Conservation (phyloP, 192 early-diverging fungal species). For the Linnemannia hyalina region DNA sequence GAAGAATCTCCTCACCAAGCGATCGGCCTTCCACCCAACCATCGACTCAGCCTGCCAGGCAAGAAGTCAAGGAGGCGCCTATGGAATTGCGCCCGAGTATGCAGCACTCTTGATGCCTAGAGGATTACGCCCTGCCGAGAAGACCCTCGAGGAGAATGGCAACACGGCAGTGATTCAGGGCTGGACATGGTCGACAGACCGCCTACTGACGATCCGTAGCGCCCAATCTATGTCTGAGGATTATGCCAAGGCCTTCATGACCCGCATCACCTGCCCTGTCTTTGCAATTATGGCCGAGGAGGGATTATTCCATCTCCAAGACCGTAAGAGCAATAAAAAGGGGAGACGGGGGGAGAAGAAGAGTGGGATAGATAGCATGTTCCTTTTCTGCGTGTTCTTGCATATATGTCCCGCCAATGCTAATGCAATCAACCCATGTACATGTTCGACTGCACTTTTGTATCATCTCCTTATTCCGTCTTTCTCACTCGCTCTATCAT, state of each 20-base stretch:
- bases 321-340: constrained; percentile 6
- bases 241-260: constrained; percentile 22
- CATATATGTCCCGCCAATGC: not conserved
- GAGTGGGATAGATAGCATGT: not conserved
- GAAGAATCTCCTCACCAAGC: constrained; percentile 12
- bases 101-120: constrained; percentile 15
- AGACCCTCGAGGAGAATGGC: not conserved
- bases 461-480: too few species aligned
- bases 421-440: not conserved
- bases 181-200: constrained; percentile 31
- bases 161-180: not conserved
- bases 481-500: not conserved
- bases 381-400: not conserved
- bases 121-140: constrained; percentile 14
- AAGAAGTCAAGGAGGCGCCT: not conserved
- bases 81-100: not conserved
- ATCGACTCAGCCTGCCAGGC: constrained; percentile 3
- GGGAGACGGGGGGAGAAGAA: not conserved
- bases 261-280: constrained; percentile 15
- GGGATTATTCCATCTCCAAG: not conserved
- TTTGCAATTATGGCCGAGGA: constrained; percentile 17
- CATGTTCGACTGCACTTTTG: too few species aligned
- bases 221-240: constrained; percentile 29
- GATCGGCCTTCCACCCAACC: constrained; percentile 16
- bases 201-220: constrained; percentile 18